Conservation (phyloP, 495 filamentous ascomycete species). For the Lepidopterella palustris region DNA sequence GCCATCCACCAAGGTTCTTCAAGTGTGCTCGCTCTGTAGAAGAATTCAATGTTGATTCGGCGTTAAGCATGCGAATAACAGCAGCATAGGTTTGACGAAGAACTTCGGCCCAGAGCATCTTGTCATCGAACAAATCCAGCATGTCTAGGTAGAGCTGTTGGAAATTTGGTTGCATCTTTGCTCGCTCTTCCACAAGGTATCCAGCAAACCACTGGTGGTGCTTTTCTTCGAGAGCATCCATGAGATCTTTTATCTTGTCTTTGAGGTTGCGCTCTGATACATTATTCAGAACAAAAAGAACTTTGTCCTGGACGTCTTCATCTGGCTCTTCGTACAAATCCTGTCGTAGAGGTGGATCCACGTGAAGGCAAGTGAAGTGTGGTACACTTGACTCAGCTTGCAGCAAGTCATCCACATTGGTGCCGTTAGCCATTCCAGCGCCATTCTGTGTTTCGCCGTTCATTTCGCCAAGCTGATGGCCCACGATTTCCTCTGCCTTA, state of each 20-base stretch:
- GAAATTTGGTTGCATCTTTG: constrained; percentile 93
- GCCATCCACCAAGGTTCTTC: constrained; percentile 87
- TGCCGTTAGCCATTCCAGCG: constrained; percentile 55
- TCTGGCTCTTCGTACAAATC: constrained; percentile 70
- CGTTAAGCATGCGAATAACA: constrained; percentile 77
- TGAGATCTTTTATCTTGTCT: constrained; percentile 71
- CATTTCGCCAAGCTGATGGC: constrained; percentile 44
- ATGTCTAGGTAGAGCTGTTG: constrained; percentile 88
- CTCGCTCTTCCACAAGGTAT: constrained; percentile 92
- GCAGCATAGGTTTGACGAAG: constrained; percentile 89
- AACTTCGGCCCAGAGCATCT: constrained; percentile 75
- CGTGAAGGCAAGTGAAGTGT: constrained; percentile 64
- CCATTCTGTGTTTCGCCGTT: constrained; percentile 43
- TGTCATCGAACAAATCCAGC: constrained; percentile 73
- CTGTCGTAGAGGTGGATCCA: constrained; percentile 55
- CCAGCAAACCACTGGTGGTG: constrained; percentile 94
- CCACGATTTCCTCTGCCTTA: constrained; percentile 73
- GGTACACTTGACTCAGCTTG: constrained; percentile 48
- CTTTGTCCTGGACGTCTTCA: constrained; percentile 80
- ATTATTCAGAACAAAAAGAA: constrained; percentile 95
- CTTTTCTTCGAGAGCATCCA: constrained; percentile 65
- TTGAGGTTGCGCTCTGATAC: constrained; percentile 82
- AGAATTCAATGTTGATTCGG: constrained; percentile 72
- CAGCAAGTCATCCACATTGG: constrained; percentile 50
- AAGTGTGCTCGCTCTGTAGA: constrained; percentile 76